These are phyloP conservation scores for Kodamaea kakaduensis DNA, from an alignment of 805 yeast genomes.

Conservation along the genomic window DNA sequence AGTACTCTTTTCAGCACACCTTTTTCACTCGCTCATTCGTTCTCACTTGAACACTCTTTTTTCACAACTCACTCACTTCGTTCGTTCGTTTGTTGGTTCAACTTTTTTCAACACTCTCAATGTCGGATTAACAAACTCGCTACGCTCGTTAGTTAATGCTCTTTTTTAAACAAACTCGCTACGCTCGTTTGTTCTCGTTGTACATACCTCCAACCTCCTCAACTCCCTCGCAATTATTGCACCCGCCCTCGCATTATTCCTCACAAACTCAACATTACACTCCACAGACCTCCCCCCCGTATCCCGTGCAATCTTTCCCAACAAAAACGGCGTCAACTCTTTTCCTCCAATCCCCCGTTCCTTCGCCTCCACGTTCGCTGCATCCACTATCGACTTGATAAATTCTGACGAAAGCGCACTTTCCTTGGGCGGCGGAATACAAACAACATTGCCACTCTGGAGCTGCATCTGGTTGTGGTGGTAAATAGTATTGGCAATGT, in stretches of 20 bases:
- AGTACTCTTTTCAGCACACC: too few species aligned
- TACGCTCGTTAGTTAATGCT: slow-evolving; percentile 7
- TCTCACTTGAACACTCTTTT: too few species aligned
- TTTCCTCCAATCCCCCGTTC: slow-evolving; percentile 59
- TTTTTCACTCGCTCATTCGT: too few species aligned
- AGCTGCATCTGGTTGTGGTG: slow-evolving; percentile 45
- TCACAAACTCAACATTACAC: slow-evolving; percentile 70
- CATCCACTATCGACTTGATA: slow-evolving; percentile 53
- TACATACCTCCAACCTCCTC: slow-evolving; percentile 28
- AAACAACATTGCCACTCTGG: slow-evolving; percentile 67
- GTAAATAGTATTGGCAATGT: slow-evolving; percentile 62
- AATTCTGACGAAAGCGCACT: slow-evolving; percentile 52
- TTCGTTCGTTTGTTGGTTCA: too few species aligned
- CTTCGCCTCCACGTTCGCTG: slow-evolving; percentile 57
- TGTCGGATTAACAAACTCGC: too few species aligned
- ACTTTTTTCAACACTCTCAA: too few species aligned
- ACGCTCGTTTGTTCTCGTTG: too few species aligned
- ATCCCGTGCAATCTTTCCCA: slow-evolving; percentile 58
- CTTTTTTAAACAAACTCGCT: background rate
- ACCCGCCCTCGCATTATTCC: slow-evolving; percentile 70
- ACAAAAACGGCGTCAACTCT: slow-evolving; percentile 72
- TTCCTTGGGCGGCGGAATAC: slow-evolving; percentile 75
- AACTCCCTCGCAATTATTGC: slow-evolving; percentile 61
- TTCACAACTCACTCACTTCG: too few species aligned
- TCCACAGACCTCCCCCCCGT: slow-evolving; percentile 68